A percentile compares a stretch with the other conserved stretches of the same genome.
phyloP scores from a whole-genome alignment of 2,329 filamentous ascomycete genomes.

The Fusarium sp. region DNA sequence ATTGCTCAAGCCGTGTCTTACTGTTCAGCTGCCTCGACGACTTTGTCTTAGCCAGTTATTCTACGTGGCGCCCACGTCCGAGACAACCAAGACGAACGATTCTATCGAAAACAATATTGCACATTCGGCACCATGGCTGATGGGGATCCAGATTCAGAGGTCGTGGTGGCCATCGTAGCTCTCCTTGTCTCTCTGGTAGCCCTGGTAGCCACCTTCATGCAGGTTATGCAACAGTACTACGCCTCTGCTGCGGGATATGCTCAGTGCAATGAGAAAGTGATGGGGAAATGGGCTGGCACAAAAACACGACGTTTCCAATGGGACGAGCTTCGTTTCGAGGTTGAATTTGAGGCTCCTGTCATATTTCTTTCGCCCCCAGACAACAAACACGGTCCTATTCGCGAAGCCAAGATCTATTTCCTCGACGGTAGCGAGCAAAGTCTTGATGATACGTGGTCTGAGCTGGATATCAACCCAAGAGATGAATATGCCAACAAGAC shows the following conservation, averaged over 20 bases:
- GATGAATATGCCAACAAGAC: conserved; percentile 47
- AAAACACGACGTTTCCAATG: conserved; percentile 59
- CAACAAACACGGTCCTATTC: conserved; percentile 58
- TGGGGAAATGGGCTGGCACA: conserved; percentile 62
- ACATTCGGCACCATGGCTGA: conserved; percentile 35
- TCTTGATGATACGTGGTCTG: conserved; percentile 53
- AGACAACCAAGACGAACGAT: conserved; percentile 14
- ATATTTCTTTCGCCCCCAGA: conserved; percentile 63
- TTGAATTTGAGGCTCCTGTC: conserved; percentile 65
- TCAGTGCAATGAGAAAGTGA: conserved; percentile 63
- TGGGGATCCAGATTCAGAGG: conserved; percentile 47
- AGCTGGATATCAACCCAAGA: conserved; percentile 51
- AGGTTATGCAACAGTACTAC: conserved; percentile 66
- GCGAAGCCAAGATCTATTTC: conserved; percentile 51
- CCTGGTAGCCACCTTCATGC: conserved; percentile 61
- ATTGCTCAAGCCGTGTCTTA: background rate
- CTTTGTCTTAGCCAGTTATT: background rate
- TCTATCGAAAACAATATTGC: background rate
- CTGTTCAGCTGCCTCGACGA: background rate
- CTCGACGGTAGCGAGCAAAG: conserved; percentile 59
- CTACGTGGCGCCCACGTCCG: background rate
- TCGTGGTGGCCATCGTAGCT: conserved; percentile 60
- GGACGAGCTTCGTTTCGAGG: conserved; percentile 65
- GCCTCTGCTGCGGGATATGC: conserved; percentile 66
- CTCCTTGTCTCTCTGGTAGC: conserved; percentile 65